Conservation (phyloP, 768 basidiomycete species). For the Tylopilus intermedius region DNA sequence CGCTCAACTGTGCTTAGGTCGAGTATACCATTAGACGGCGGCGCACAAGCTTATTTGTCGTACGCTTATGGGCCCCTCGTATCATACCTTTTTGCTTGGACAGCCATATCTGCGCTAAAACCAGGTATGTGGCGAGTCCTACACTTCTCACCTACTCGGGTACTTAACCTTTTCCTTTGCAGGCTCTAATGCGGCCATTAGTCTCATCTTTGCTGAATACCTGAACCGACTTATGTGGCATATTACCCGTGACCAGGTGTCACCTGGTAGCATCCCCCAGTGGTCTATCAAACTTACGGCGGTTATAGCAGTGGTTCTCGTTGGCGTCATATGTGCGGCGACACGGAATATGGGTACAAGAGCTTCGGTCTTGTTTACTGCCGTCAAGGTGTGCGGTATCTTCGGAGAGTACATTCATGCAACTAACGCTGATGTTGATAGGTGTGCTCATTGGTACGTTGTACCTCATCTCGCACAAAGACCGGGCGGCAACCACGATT, state of each 20-base stretch:
- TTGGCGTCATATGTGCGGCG: conserved; percentile 75
- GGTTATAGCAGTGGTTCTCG: conserved; percentile 59
- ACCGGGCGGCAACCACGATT: not conserved
- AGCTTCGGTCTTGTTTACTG: conserved; percentile 82
- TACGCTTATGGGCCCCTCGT: conserved; percentile 84
- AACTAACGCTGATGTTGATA: conserved; percentile 22
- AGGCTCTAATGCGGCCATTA: conserved; percentile 80
- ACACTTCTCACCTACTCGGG: not conserved
- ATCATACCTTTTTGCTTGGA: conserved; percentile 94
- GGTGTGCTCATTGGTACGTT: conserved; percentile 62
- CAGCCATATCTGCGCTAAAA: conserved; percentile 82
- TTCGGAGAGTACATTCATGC: not conserved
- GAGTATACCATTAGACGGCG: conserved; percentile 40
- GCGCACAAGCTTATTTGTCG: conserved; percentile 75
- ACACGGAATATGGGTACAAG: conserved; percentile 74
- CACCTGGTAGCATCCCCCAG: conserved; percentile 75
- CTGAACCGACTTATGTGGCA: conserved; percentile 86
- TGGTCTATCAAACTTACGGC: conserved; percentile 92
- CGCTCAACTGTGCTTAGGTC: conserved; percentile 16
- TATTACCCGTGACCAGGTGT: conserved; percentile 60
- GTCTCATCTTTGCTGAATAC: conserved; percentile 89
- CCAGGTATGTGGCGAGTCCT: conserved; percentile 50
- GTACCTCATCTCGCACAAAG: not conserved
- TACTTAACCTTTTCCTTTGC: conserved; percentile 2
- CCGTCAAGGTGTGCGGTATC: conserved; percentile 60